A percentile compares a stretch with the other conserved stretches of the same genome.
Evolutionary conservation across 2,329 filamentous ascomycete species (phyloP).

Genomic region (Cryphonectria parasitica): DNA sequence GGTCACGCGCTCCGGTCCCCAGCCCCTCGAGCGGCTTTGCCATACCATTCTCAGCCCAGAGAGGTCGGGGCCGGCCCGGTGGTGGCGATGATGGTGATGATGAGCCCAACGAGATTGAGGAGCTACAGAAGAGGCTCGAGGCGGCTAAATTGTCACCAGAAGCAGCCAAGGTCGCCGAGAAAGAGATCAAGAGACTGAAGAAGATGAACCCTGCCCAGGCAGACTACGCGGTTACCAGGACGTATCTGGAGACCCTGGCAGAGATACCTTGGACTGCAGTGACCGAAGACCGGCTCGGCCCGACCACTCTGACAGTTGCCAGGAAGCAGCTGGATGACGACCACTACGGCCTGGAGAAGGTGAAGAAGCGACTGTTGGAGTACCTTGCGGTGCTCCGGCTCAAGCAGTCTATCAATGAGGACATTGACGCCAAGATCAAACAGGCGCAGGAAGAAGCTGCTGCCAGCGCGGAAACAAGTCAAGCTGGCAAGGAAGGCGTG

Average conservation of each 20-base stretch:
- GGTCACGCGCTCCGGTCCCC: conserved; percentile 34
- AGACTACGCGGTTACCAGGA: conserved; percentile 91
- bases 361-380: conserved; percentile 94
- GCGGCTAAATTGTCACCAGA: conserved; percentile 81
- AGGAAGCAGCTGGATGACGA: conserved; percentile 92
- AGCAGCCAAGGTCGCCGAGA: conserved; percentile 85
- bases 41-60: conserved; percentile 37
- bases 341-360: conserved; percentile 94
- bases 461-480: conserved; percentile 48
- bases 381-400: conserved; percentile 95
- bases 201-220: conserved; percentile 98
- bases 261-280: conserved; percentile 90
- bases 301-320: conserved; percentile 76
- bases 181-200: conserved; percentile 83
- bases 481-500: conserved; percentile 31
- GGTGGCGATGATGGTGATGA: conserved; percentile 69
- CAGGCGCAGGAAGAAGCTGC: conserved; percentile 63
- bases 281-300: conserved; percentile 84
- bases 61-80: conserved; percentile 42
- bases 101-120: conserved; percentile 86
- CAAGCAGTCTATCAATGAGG: conserved; percentile 87
- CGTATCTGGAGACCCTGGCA: conserved; percentile 89
- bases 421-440: conserved; percentile 78
- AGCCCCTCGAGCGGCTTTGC: conserved; percentile 32
- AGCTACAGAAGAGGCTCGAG: conserved; percentile 85